These are phyloP conservation scores for Syncephalastrum sp. DNA, from an alignment of 371 early-diverging fungal species.

Conservation along the genomic window DNA sequence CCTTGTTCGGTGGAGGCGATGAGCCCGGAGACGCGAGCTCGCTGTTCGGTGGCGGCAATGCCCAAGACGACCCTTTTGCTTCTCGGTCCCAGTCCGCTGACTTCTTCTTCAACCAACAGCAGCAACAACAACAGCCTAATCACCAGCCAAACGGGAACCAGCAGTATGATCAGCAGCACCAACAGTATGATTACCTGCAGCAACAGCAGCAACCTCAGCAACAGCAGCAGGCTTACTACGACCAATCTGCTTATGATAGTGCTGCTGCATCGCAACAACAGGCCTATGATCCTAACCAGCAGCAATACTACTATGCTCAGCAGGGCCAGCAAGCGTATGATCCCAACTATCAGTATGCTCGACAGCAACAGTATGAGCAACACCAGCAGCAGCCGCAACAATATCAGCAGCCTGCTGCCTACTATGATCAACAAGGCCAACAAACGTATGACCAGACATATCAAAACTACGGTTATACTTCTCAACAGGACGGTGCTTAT, in stretches of 20 bases:
- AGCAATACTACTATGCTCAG: not conserved
- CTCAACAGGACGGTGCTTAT: slow-evolving; percentile 9
- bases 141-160: slow-evolving; percentile 23
- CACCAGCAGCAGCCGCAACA: slow-evolving; percentile 6
- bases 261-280: no score
- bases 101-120: slow-evolving; percentile 6
- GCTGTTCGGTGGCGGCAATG: slow-evolving; percentile 3
- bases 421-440: slow-evolving; percentile 5
- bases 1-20: slow-evolving; percentile 14
- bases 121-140: slow-evolving; percentile 10
- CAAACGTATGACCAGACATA: slow-evolving; percentile 4
- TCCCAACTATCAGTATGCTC: slow-evolving; percentile 13
- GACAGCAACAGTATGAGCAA: slow-evolving; percentile 18
- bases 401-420: slow-evolving; percentile 6
- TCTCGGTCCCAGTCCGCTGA: slow-evolving; percentile 8
- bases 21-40: no score
- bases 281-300: not conserved
- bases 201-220: slow-evolving; percentile 29
- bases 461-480: slow-evolving; percentile 9
- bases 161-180: slow-evolving; percentile 22
- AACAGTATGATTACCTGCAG: slow-evolving; percentile 21
- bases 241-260: not conserved
- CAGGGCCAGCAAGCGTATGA: slow-evolving; percentile 9
- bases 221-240: slow-evolving; percentile 6
- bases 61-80: not conserved